Evolutionary conservation across 371 early-diverging fungal genomes (phyloP).

Genomic region (Mortierella sp.): DNA sequence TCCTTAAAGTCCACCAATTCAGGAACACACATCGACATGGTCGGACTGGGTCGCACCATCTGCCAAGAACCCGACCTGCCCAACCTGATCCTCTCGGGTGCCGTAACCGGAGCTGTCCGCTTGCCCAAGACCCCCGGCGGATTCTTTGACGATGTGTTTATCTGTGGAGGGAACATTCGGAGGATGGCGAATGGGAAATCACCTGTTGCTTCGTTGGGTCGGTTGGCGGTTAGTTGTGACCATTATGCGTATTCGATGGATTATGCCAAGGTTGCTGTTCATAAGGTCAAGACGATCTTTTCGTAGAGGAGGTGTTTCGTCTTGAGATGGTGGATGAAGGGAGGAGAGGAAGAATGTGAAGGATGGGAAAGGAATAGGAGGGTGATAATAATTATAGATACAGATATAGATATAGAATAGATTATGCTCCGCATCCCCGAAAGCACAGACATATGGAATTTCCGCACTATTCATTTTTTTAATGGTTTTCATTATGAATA

Average conservation of each 20-base stretch:
- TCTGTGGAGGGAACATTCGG: slow-evolving; percentile 30
- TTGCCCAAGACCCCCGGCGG: slow-evolving; percentile 23
- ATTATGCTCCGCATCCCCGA: neutral
- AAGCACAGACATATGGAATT: neutral
- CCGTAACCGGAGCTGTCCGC: slow-evolving; percentile 18
- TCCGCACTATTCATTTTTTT: neutral
- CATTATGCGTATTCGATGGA: slow-evolving; percentile 15
- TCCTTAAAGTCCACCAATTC: slow-evolving; percentile 3
- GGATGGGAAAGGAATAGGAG: neutral
- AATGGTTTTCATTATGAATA: neutral
- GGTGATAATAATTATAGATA: neutral
- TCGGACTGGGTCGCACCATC: slow-evolving; percentile 24
- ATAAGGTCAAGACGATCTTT: slow-evolving; percentile 18
- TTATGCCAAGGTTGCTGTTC: slow-evolving; percentile 16
- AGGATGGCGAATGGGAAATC: slow-evolving; percentile 11
- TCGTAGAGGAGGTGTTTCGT: neutral
- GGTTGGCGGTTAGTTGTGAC: slow-evolving; percentile 9
- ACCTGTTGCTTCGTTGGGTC: neutral
- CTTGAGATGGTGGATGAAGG: neutral
- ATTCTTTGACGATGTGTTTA: slow-evolving; percentile 24
- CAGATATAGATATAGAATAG: too few species aligned
- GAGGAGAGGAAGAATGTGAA: neutral
- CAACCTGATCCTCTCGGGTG: slow-evolving; percentile 26
- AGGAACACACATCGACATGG: slow-evolving; percentile 34
- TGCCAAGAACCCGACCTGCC: slow-evolving; percentile 37